phyloP scores from a whole-genome alignment of 2,329 filamentous ascomycete species.

The Fusarium burgessii region DNA sequence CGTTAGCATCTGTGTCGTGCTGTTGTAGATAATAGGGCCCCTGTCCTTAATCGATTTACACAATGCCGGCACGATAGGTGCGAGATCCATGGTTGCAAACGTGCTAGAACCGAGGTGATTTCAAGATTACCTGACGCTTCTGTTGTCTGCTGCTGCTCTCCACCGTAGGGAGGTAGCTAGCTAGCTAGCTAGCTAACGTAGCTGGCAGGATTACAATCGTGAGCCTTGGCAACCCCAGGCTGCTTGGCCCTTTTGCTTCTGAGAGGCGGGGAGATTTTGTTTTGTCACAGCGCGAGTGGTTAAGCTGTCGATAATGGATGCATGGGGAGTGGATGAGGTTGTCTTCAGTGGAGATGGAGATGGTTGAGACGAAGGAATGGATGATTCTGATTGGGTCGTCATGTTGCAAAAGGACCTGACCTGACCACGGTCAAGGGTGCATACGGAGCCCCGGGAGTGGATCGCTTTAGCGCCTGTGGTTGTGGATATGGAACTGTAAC shows the following conservation, averaged over 20 bases:
- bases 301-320: constrained; percentile 37
- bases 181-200: constrained; percentile 1
- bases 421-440: constrained; percentile 26
- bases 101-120: constrained; percentile 21
- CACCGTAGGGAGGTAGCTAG: constrained; percentile 5
- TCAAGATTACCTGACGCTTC: constrained; percentile 24
- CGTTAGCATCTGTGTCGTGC: constrained; percentile 17
- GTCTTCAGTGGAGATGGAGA: constrained; percentile 28
- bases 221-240: constrained; percentile 37
- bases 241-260: constrained; percentile 38
- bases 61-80: constrained; percentile 22
- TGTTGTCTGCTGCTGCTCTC: constrained; percentile 4
- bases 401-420: constrained; percentile 44
- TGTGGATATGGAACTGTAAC: not conserved
- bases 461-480: constrained; percentile 45
- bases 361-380: constrained; percentile 17
- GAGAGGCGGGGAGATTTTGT: constrained; percentile 37
- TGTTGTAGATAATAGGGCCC: constrained; percentile 13
- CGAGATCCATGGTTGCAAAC: constrained; percentile 32
- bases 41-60: constrained; percentile 32
- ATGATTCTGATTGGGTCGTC: constrained; percentile 16
- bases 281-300: constrained; percentile 30
- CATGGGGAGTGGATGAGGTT: constrained; percentile 37
- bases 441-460: constrained; percentile 44
- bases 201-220: constrained; percentile 22